Percentiles rank a stretch among this genome's conserved stretches.
These are phyloP conservation scores for Clavispora fructus DNA, from an alignment of 805 yeast genomes.

Conservation along the genomic window DNA sequence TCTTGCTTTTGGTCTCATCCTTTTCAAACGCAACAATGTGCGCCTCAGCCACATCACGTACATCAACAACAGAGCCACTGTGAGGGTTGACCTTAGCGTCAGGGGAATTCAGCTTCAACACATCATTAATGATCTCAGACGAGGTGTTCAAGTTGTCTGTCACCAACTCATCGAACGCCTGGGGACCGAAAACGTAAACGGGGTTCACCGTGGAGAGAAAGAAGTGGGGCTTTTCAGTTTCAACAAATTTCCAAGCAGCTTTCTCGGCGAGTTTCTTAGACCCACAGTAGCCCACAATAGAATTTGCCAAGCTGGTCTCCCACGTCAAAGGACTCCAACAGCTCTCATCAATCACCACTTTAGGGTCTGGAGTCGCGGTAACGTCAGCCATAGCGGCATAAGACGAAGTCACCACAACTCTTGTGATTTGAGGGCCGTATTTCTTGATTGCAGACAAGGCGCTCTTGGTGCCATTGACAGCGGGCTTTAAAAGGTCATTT, in stretches of 20 bases:
- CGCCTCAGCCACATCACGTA: conserved; percentile 19
- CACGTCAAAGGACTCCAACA: conserved; percentile 53
- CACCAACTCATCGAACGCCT: conserved; percentile 30
- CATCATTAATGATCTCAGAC: conserved; percentile 3
- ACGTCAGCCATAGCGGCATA: conserved; percentile 11
- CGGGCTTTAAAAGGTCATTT: conserved; percentile 52
- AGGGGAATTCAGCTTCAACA: conserved; percentile 1
- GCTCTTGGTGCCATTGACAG: conserved; percentile 27
- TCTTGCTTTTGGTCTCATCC: conserved; percentile 13
- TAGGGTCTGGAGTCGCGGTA: conserved; percentile 3
- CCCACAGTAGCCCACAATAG: conserved; percentile 2
- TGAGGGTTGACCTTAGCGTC: background rate
- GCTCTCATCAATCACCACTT: background rate
- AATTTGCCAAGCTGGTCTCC: conserved; percentile 28
- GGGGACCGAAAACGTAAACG: conserved; percentile 47
- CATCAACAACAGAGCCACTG: conserved; percentile 11
- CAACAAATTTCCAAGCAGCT: conserved; percentile 46
- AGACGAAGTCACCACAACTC: conserved; percentile 10
- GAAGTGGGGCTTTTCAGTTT: conserved; percentile 33
- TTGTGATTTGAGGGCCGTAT: conserved; percentile 6
- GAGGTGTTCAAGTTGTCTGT: conserved; percentile 20
- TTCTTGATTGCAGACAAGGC: conserved; percentile 9
- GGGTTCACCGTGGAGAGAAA: conserved; percentile 40
- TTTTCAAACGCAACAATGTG: conserved; percentile 16
- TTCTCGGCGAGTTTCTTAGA: conserved; percentile 6